Base-by-base conservation (phyloP, 2,329 filamentous ascomycete genomes). In the Xylaria digitata region DNA sequence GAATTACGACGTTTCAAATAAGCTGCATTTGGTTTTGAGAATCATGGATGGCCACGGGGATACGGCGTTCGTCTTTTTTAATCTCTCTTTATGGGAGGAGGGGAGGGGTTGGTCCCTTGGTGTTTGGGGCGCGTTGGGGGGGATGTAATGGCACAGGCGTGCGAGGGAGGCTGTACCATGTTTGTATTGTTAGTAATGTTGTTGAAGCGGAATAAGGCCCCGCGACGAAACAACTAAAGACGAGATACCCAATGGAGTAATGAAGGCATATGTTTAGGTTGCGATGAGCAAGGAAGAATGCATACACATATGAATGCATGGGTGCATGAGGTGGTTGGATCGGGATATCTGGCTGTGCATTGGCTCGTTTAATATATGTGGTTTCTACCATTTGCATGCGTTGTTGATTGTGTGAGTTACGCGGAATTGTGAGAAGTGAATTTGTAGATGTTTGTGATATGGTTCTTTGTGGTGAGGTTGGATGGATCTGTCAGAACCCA, bases 1-100 rank as follows among this genome's bases (percentile, higher is more conserved):
- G 65, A 55, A 23, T 63, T 26, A 67, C 30, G 60, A 56, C 30
- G 42, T 54, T 59, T 26, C 52, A 46, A 26, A 62, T 17, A 46
- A 57, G 26, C 43, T 60, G 21, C 19, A 53, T 45, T 54, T 42
- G 26, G 19, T 32, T 53, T 37, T 26, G 23, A 46, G 43, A 54
- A 49, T 50, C 43, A 55, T 60, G 53, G 45, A 26, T 23, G 19
- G 46, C 8, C 7, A 30, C 34, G 45, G n/a, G 26, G 30, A 34
- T 23, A 46, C 13, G 26, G 53, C 40, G 58, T 34, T 13, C 19
- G 37, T 23, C 40, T 48, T 57, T 7, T 48, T 21, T 26, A 26
- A 26, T 26, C 5, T 5, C 1, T 3, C 26, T 26, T 26, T 26
- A 26, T 26, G 26, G 26, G 3, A 26, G 26, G 26, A 26, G 26